Conservation (phyloP, 2,329 filamentous ascomycete species). For the Colletotrichum cordylinicola region DNA sequence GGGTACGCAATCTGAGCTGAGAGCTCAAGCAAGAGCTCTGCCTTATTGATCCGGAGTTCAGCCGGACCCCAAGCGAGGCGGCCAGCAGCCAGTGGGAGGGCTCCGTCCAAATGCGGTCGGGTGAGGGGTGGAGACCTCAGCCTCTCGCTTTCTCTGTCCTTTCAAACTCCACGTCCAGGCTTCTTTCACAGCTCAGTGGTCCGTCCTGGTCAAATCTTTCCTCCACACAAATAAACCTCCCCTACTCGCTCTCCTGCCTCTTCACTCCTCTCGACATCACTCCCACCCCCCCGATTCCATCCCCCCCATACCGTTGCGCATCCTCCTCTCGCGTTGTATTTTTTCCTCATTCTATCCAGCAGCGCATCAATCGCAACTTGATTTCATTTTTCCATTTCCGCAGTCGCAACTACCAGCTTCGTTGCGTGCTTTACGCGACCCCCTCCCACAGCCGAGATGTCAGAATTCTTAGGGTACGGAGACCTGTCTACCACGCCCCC, state of each 20-base stretch:
- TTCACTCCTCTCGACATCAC: neutral
- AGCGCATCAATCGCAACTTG: constrained; percentile 21
- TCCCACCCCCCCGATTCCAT: constrained; percentile 2
- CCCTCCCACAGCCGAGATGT: constrained; percentile 48
- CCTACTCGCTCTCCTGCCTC: neutral
- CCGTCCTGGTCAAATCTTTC: constrained; percentile 13
- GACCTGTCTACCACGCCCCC: constrained; percentile 19
- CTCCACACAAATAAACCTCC: constrained; percentile 20
- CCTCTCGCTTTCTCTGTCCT: constrained; percentile 22
- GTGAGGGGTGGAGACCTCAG: constrained; percentile 13
- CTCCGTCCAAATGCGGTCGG: constrained; percentile 7
- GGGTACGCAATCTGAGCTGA: neutral
- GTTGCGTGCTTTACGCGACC: constrained; percentile 49
- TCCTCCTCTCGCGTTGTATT: neutral
- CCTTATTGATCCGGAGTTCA: neutral
- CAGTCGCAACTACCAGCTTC: constrained; percentile 2
- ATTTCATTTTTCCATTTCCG: constrained; percentile 11
- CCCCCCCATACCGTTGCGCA: neutral
- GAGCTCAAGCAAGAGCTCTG: neutral
- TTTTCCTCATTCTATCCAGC: neutral
- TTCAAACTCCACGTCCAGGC: neutral
- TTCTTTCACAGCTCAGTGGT: neutral
- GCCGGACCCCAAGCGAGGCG: neutral
- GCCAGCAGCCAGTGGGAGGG: neutral
- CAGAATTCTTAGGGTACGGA: constrained; percentile 65